Evolutionary conservation across 176 grass and related monocot species (phyloP).

Genomic region (Phyllostachys edulis): DNA sequence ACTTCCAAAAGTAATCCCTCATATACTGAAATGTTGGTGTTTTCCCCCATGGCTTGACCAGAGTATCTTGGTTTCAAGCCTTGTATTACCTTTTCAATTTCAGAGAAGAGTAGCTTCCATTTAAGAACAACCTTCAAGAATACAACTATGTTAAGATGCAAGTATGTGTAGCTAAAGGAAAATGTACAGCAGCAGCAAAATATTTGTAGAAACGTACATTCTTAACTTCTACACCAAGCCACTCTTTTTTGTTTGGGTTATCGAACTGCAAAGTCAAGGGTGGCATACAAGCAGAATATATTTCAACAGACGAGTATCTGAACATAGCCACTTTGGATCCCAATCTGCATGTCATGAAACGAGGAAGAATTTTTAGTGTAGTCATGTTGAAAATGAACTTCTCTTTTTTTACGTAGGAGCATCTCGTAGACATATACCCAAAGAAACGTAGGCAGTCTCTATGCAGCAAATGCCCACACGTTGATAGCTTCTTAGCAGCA

Average conservation of each 20-base stretch:
- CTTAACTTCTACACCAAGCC: slow-evolving; percentile 64
- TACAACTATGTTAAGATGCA: slow-evolving; percentile 35
- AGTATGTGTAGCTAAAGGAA: slow-evolving; percentile 23
- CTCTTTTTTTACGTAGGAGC: slow-evolving; percentile 15
- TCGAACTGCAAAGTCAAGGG: slow-evolving; percentile 68
- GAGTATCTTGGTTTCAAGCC: slow-evolving; percentile 50
- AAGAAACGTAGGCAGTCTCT: slow-evolving; percentile 92
- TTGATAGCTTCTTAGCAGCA: slow-evolving; percentile 68
- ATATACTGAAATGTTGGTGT: slow-evolving; percentile 33
- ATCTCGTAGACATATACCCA: slow-evolving; percentile 58
- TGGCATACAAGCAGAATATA: slow-evolving; percentile 82
- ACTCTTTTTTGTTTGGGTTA: slow-evolving; percentile 58
- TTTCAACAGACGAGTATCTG: slow-evolving; percentile 78
- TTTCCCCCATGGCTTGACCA: slow-evolving; percentile 17
- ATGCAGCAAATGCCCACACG: slow-evolving; percentile 83
- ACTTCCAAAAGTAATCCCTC: slow-evolving; percentile 53
- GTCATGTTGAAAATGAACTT: slow-evolving; percentile 20
- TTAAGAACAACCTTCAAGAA: slow-evolving; percentile 65
- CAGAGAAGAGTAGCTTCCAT: slow-evolving; percentile 59
- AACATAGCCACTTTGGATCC: slow-evolving; percentile 84
- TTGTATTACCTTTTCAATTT: slow-evolving; percentile 55
- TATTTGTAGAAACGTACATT: slow-evolving; percentile 54
- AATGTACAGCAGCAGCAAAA: slow-evolving; percentile 12
- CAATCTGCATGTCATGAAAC: slow-evolving; percentile 52
- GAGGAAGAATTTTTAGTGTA: neutral